These are phyloP conservation scores for Botryosphaeria dothidea DNA, from an alignment of 2,329 filamentous ascomycete species.

Conservation along the genomic window DNA sequence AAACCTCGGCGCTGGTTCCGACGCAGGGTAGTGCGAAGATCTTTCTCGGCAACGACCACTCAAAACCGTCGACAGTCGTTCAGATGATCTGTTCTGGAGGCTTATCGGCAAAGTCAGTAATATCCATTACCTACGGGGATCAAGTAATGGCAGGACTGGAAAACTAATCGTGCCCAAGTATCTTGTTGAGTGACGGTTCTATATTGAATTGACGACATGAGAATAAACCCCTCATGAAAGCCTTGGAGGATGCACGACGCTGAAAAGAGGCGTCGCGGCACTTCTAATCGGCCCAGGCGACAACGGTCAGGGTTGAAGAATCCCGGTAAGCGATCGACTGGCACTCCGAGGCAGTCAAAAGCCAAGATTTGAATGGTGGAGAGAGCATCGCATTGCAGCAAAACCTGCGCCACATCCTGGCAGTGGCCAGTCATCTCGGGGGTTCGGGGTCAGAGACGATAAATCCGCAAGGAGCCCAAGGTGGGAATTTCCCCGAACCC, in stretches of 20 bases:
- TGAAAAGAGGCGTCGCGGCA: slow-evolving; percentile 16
- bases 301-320: slow-evolving; percentile 8
- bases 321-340: slow-evolving; percentile 10
- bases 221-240: slow-evolving; percentile 10
- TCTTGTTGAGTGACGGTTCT: slow-evolving; percentile 3
- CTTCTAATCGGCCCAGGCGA: neutral
- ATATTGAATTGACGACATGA: slow-evolving; percentile 15
- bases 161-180: slow-evolving; percentile 2
- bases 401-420: slow-evolving; percentile 10
- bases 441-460: neutral
- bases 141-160: neutral
- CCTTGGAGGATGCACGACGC: slow-evolving; percentile 3
- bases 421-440: slow-evolving; percentile 5
- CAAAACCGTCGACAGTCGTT: neutral
- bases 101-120: slow-evolving; percentile 1
- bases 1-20: slow-evolving; percentile 1
- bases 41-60: neutral
- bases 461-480: neutral
- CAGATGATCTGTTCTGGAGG: slow-evolving; percentile 4
- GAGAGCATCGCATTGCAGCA: slow-evolving; percentile 1
- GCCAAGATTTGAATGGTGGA: neutral
- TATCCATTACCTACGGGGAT: slow-evolving; percentile 3
- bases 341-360: neutral
- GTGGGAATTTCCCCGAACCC: neutral
- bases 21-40: neutral